Conservation (phyloP, 2,329 filamentous ascomycete genomes). For the Stenocarpella maydis region DNA sequence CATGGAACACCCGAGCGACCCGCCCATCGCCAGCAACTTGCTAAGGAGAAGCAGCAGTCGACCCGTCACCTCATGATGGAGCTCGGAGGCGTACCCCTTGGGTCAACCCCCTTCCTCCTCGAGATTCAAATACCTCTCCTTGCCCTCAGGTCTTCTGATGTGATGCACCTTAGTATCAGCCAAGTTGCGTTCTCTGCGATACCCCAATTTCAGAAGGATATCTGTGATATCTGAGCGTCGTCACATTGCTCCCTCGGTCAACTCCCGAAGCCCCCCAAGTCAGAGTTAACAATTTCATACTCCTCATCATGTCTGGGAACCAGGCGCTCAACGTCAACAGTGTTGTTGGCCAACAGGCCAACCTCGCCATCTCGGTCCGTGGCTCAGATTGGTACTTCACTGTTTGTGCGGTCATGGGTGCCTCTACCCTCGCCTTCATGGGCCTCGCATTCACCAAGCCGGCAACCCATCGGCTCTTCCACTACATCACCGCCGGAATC, state of each 20-base stretch:
- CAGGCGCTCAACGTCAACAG: slow-evolving; percentile 55
- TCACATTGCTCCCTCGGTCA: neutral
- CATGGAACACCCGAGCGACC: slow-evolving; percentile 29
- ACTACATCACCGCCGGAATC: slow-evolving; percentile 69
- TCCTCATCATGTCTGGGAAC: slow-evolving; percentile 47
- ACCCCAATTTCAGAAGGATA: slow-evolving; percentile 11
- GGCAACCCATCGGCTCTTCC: slow-evolving; percentile 65
- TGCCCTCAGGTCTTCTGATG: neutral
- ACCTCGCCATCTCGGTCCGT: slow-evolving; percentile 65
- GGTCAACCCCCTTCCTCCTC: neutral
- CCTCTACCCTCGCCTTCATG: slow-evolving; percentile 61
- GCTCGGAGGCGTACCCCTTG: neutral
- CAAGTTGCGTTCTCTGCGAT: slow-evolving; percentile 16
- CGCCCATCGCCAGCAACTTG: neutral
- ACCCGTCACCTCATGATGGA: slow-evolving; percentile 21
- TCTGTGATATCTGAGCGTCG: slow-evolving; percentile 1
- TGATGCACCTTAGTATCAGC: too few species aligned
- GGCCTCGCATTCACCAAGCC: slow-evolving; percentile 61
- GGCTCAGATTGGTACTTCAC: slow-evolving; percentile 72
- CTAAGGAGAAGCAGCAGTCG: neutral
- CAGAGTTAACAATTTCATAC: neutral
- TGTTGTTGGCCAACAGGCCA: slow-evolving; percentile 56
- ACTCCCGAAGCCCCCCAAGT: neutral
- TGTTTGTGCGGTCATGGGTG: slow-evolving; percentile 66
- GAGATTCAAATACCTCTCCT: slow-evolving; percentile 30